Evolutionary conservation across 2,329 filamentous ascomycete genomes (phyloP), one percentile per base, ranked within the genome.

Genomic region (Ceratocystis diversiconidia): DNA sequence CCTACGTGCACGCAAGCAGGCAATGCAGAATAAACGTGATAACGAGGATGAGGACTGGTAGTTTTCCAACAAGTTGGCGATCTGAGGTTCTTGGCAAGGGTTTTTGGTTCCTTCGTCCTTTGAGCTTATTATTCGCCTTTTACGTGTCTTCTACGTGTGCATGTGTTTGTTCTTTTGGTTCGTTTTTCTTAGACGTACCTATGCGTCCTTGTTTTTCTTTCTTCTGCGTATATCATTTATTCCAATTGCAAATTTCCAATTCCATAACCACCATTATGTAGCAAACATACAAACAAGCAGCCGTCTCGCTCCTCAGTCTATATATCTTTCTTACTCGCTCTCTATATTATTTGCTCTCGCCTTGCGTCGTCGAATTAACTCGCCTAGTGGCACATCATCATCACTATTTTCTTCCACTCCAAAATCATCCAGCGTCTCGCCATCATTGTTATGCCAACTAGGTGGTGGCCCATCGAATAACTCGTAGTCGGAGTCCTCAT

Each of bases 21-120:
- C 87, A 5, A 90, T 90, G 86, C 85, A 86, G 71, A 84, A 81
- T 71, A 84, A 83, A 74, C 79, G 83, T 66, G 82, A 86, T 22
- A 85, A 88, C 19, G 85, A 88, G 60, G 86, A 88, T 69, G 86
- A 88, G 69, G 85, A 89, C 72, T 88, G 86, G 86, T 88, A 73
- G 22, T 52, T 52, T 22, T 52, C 2, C 22, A 25, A 1, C 10
- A 15, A 15, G 36, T 15, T 41, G 36, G 10, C 36, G 36, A 10
- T 3, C 12, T 41, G 36, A 41, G 36, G 12, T 41, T 41, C 36
- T 15, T 41, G 36, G 36, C 36, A 12, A 41, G 36, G 10, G 6
- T 22, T 41, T 67, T 43, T 62, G 15, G 59, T 55, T 55, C 48
- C n/a, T 8, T 3, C 2, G n/a, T 22, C 22, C 10, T 43, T 64